Conservation (phyloP, 2,329 filamentous ascomycete genomes). For the Botrytis fragariae region DNA sequence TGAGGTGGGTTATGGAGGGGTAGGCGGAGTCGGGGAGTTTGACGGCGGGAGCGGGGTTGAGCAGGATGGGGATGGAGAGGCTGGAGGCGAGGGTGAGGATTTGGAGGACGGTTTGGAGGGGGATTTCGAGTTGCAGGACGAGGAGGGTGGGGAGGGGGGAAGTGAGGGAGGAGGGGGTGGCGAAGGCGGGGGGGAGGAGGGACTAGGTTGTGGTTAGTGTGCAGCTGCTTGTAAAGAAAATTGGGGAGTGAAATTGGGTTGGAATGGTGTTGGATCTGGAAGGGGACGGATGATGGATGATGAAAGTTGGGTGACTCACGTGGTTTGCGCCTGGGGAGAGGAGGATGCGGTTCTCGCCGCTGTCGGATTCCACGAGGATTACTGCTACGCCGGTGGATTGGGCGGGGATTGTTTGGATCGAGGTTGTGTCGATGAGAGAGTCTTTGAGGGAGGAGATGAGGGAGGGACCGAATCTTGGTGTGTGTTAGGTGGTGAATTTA, state of each 20-base stretch:
- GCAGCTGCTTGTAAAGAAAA: fast-evolving
- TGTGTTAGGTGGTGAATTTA: neutral
- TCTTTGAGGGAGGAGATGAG: constrained; percentile 57
- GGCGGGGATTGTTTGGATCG: constrained; percentile 47
- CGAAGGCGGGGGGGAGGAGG: constrained; percentile 44
- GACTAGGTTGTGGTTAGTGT: constrained; percentile 27
- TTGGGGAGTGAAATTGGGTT: neutral
- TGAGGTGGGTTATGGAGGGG: constrained; percentile 67
- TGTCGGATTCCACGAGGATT: constrained; percentile 71
- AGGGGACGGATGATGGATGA: constrained; percentile 41
- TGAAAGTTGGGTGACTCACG: constrained; percentile 40
- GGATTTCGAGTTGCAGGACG: constrained; percentile 77
- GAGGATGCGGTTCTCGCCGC: constrained; percentile 75
- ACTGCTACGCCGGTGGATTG: constrained; percentile 68
- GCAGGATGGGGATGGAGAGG: constrained; percentile 60
- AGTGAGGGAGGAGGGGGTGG: constrained; percentile 38
- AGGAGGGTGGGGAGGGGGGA: constrained; percentile 58
- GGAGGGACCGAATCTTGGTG: constrained; percentile 61
- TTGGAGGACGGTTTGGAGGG: constrained; percentile 61
- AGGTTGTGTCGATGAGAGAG: constrained; percentile 60
- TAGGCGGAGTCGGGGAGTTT: constrained; percentile 66
- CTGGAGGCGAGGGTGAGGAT: constrained; percentile 53
- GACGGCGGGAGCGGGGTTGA: constrained; percentile 83
- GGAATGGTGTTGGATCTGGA: constrained; percentile 35
- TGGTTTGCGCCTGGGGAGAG: constrained; percentile 69